Evolutionary conservation across 1,139 yeast species (phyloP), one percentile per base, ranked within the genome.

Genomic region (Spathaspora jeffriesii): DNA sequence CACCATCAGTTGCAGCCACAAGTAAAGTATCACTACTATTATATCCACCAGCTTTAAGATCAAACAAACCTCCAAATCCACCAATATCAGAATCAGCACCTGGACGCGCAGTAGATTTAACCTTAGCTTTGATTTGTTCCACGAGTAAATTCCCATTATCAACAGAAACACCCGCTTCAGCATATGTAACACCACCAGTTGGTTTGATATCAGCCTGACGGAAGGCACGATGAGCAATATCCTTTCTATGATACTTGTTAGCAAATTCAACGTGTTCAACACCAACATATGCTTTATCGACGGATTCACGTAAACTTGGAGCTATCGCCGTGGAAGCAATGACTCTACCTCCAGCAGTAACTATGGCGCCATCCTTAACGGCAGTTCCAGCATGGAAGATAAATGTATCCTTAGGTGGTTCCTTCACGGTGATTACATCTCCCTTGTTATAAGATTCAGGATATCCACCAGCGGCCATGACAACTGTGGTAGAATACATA

Each of bases 81-180:
- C 99, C 99, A 58, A 95, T 93, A 58, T 91, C 97, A 18, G 98
- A 90, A 63, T 93, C 97, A 41, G 99, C 96, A 60, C 99, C 99
- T 30, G 96, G 78, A 69, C 99, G 86, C 40, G 88, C 85, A 18
- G 99, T 95, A n/a, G 96, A 86, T 68, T 88, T 89, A 45, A 95
- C 99, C 68, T 86, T 83, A 45, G 85, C 82, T 71, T 95, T 95
- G 68, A 95, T 95, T 59, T 85, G 84, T 64, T 92, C 92, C 41
- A 95, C 98, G 52, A 95, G 81, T 59, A 78, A 67, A 69, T 93
- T 93, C 57, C 99, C 99, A 54, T 88, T 87, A 63, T 93, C 99
- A 44, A 95, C 97, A 43, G 97, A 90, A 40, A 95, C 99, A 70
- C 99, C 99, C 17, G 99, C 90, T 56, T 83, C 88, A 50, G 90